phyloP scores from a whole-genome alignment of 176 grass and related monocot species.

The Puccinellia tenuiflora region DNA sequence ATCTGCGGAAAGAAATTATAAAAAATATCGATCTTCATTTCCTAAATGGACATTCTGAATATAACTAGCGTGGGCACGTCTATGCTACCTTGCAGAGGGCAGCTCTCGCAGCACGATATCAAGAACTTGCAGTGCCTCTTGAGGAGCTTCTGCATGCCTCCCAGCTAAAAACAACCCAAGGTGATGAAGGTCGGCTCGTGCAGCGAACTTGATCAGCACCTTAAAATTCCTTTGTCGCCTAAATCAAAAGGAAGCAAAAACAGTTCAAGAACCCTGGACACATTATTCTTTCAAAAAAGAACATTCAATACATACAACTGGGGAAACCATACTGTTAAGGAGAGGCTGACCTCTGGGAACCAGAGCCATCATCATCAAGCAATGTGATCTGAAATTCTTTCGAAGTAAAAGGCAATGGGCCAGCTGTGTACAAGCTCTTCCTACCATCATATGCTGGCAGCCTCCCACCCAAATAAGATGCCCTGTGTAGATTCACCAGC shows the following conservation, averaged over 20 bases:
- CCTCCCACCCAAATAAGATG: conserved; percentile 65
- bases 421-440: conserved; percentile 81
- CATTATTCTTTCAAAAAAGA: neutral
- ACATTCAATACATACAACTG: neutral
- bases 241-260: neutral
- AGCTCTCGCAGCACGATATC: conserved; percentile 85
- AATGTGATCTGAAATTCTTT: conserved; percentile 64
- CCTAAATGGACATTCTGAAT: neutral
- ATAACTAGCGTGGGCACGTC: neutral
- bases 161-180: conserved; percentile 68
- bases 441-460: conserved; percentile 84
- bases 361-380: conserved; percentile 55
- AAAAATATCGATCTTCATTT: neutral
- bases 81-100: conserved; percentile 49
- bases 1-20: conserved; percentile 29
- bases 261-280: neutral
- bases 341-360: conserved; percentile 39
- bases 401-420: conserved; percentile 63
- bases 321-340: neutral
- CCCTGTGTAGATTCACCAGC: conserved; percentile 49
- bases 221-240: conserved; percentile 61
- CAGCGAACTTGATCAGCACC: conserved; percentile 76
- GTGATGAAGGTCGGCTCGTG: conserved; percentile 52
- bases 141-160: conserved; percentile 58
- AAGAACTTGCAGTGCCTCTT: conserved; percentile 86